Percentiles rank a stretch among this genome's conserved stretches.
Conservation (phyloP, 129 eudicot species). For the Chrysanthemum seticuspe region DNA sequence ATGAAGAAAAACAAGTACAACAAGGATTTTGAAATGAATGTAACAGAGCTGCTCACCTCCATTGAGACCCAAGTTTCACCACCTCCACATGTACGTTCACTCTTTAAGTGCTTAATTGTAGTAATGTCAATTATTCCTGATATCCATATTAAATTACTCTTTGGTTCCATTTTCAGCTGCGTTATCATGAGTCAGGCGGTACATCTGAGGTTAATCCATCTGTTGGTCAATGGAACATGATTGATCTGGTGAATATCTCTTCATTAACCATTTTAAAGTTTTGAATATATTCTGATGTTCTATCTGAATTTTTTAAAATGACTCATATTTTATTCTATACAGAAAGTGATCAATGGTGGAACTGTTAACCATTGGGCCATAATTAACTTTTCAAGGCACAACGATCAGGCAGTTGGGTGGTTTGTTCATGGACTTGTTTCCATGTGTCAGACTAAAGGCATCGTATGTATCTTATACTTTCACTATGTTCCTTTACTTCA, state of each 20-base stretch:
- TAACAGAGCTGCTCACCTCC: conserved; percentile 30
- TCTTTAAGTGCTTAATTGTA: too few species aligned
- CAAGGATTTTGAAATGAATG: conserved; percentile 55
- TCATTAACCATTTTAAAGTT: neutral
- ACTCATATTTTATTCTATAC: neutral
- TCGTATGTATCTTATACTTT: neutral
- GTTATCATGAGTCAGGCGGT: neutral
- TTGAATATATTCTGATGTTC: neutral
- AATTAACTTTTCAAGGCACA: neutral
- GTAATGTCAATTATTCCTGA: too few species aligned
- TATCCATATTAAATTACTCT: too few species aligned
- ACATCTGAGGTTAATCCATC: neutral
- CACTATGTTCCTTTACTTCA: too few species aligned
- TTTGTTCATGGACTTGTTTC: neutral
- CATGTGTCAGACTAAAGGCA: neutral
- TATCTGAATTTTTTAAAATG: too few species aligned
- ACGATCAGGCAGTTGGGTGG: neutral
- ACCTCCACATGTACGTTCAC: conserved; percentile 4
- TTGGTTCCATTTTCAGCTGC: neutral
- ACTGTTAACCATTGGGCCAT: neutral
- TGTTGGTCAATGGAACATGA: neutral
- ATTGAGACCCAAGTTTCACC: conserved; percentile 66
- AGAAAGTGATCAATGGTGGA: neutral
- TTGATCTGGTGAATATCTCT: neutral
- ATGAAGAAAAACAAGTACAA: conserved; percentile 39